These are phyloP conservation scores for Colletotrichum sp. DNA, from an alignment of 2,329 filamentous ascomycete genomes.

Conservation along the genomic window DNA sequence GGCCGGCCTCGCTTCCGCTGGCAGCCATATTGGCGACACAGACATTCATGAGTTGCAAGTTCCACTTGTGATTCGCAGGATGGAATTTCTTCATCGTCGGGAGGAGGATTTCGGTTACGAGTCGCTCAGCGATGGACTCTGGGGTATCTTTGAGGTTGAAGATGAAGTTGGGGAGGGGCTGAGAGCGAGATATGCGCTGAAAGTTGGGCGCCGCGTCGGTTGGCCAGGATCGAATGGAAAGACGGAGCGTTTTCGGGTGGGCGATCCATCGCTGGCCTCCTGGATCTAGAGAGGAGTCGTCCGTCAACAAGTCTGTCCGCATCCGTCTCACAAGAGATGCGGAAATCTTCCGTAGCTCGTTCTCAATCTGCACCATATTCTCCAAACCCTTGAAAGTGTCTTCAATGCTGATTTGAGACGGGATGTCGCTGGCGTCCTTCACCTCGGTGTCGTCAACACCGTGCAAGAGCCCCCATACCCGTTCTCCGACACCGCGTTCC, in stretches of 20 bases:
- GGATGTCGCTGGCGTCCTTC: slow-evolving; percentile 71
- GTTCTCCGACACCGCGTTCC: slow-evolving; percentile 72
- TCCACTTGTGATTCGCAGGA: slow-evolving; percentile 71
- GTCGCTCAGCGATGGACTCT: slow-evolving; percentile 66
- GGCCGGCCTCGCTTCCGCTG: slow-evolving; percentile 53
- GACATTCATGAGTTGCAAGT: slow-evolving; percentile 83
- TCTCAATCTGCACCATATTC: slow-evolving; percentile 64
- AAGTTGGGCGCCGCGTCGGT: slow-evolving; percentile 60
- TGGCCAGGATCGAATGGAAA: slow-evolving; percentile 73
- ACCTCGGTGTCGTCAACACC: slow-evolving; percentile 81
- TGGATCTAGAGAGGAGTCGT: slow-evolving; percentile 41
- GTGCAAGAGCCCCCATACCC: slow-evolving; percentile 80
- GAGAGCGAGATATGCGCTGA: slow-evolving; percentile 77
- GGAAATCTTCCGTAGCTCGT: slow-evolving; percentile 72
- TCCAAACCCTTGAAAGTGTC: slow-evolving; percentile 83
- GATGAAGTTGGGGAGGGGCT: slow-evolving; percentile 73
- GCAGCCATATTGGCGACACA: slow-evolving; percentile 85
- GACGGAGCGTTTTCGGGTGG: slow-evolving; percentile 78
- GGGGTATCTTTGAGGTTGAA: slow-evolving; percentile 67
- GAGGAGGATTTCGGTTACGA: slow-evolving; percentile 72
- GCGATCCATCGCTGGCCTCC: slow-evolving; percentile 69
- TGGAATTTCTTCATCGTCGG: slow-evolving; percentile 79
- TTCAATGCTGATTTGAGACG: slow-evolving; percentile 91
- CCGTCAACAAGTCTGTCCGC: slow-evolving; percentile 73
- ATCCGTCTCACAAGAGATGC: slow-evolving; percentile 78